Evolutionary conservation across 768 basidiomycete species (phyloP).

Genomic region (Austroboletus eburneus): DNA sequence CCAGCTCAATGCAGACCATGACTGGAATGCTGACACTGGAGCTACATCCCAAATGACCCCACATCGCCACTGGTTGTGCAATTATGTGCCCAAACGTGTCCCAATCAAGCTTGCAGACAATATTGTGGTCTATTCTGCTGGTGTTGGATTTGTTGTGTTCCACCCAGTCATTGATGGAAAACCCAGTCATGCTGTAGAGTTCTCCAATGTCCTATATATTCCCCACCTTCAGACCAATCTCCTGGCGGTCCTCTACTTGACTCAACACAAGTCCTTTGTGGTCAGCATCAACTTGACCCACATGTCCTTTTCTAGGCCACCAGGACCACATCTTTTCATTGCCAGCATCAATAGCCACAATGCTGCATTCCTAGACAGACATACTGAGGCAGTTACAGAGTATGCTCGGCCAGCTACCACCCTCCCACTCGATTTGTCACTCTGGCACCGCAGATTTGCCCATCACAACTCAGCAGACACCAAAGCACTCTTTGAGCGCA

Average conservation of each 20-base stretch:
- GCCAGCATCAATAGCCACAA: too few species aligned
- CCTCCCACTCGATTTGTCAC: too few species aligned
- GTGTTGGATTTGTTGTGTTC: slow-evolving; percentile 2
- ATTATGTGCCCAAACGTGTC: background rate
- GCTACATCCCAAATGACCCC: background rate
- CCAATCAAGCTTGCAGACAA: background rate
- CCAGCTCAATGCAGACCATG: background rate
- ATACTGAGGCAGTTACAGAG: too few species aligned
- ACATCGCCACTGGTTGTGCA: background rate
- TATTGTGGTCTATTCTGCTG: background rate
- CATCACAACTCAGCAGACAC: too few species aligned
- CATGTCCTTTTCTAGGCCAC: too few species aligned
- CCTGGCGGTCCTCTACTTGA: slow-evolving; percentile 15
- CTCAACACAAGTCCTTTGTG: too few species aligned
- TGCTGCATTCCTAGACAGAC: too few species aligned
- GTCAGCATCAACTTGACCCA: too few species aligned
- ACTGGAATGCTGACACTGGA: background rate
- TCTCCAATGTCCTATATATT: slow-evolving; percentile 18
- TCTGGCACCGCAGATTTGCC: too few species aligned
- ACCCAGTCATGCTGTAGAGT: slow-evolving; percentile 4
- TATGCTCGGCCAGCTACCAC: too few species aligned
- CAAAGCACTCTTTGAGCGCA: too few species aligned
- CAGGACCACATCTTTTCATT: too few species aligned
- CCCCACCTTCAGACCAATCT: slow-evolving; percentile 11
- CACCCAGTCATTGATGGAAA: slow-evolving; percentile 6